Percentiles rank a stretch among this genome's conserved stretches.
Evolutionary conservation across 2,329 filamentous ascomycete genomes (phyloP).

Genomic region (Hymenoscyphus scutula): DNA sequence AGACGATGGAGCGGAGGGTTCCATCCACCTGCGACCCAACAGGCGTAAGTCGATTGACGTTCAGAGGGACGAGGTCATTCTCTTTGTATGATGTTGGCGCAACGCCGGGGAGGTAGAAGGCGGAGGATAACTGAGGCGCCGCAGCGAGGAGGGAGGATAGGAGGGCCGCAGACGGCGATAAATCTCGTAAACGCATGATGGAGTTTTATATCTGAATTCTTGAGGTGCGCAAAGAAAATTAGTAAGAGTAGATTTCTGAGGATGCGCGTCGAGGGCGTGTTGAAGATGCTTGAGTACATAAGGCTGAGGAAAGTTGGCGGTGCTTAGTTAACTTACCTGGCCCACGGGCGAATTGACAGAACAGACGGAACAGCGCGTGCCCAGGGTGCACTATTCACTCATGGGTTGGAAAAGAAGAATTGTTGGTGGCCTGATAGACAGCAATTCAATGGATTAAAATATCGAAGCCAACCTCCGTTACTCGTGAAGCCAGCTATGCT

Average conservation of each 20-base stretch:
- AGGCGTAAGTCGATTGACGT: slow-evolving; percentile 90
- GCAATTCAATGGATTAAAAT: not conserved
- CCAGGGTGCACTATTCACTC: slow-evolving; percentile 7
- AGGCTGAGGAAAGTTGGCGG: not conserved
- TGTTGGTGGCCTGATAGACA: not conserved
- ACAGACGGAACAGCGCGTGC: slow-evolving; percentile 8
- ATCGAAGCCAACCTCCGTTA: not conserved
- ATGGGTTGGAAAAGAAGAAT: not conserved
- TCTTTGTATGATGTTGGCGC: slow-evolving; percentile 87
- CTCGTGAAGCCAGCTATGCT: not conserved
- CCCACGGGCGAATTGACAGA: slow-evolving; percentile 5
- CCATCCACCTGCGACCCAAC: slow-evolving; percentile 74
- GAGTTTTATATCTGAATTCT: slow-evolving; percentile 17
- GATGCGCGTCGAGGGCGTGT: not conserved
- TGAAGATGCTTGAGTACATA: not conserved
- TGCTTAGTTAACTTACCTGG: slow-evolving; percentile 1
- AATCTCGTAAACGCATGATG: slow-evolving; percentile 34
- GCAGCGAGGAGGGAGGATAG: slow-evolving; percentile 47
- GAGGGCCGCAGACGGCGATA: slow-evolving; percentile 45
- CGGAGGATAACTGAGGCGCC: slow-evolving; percentile 54
- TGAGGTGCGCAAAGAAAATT: not conserved
- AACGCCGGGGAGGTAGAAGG: slow-evolving; percentile 95
- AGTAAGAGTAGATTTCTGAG: slow-evolving; percentile 6
- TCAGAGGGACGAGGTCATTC: slow-evolving; percentile 77
- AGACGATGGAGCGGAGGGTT: slow-evolving; percentile 85